A percentile compares a stretch with the other conserved stretches of the same genome.
Evolutionary conservation across 345 rosid genomes (phyloP).

Genomic region (Mallotus nudiflorus): DNA sequence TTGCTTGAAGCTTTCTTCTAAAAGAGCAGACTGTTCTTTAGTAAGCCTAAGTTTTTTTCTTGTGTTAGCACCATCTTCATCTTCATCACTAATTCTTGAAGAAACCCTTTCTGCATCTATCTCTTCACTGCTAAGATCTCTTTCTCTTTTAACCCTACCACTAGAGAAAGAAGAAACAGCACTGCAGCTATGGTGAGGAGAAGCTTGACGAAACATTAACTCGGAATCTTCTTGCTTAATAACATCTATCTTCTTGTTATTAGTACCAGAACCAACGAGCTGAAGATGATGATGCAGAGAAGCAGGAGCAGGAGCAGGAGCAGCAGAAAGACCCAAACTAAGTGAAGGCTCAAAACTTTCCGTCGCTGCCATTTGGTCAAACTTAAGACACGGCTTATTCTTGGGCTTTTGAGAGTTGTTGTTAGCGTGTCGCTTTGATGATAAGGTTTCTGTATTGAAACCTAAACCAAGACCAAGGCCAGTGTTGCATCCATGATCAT

Average conservation of each 20-base stretch:
- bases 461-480: slow-evolving; percentile 31
- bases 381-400: slow-evolving; percentile 2
- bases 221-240: slow-evolving; percentile 19
- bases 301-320: too few species aligned
- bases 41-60: slow-evolving; percentile 60
- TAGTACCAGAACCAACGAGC: neutral
- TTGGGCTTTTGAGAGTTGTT: neutral
- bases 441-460: neutral
- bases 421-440: neutral
- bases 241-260: slow-evolving; percentile 24
- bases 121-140: slow-evolving; percentile 54
- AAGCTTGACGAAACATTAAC: slow-evolving; percentile 49
- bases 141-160: slow-evolving; percentile 33
- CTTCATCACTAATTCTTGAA: slow-evolving; percentile 30
- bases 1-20: slow-evolving; percentile 55
- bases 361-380: slow-evolving; percentile 4
- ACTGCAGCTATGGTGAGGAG: slow-evolving; percentile 38
- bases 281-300: too few species aligned
- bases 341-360: slow-evolving; percentile 25
- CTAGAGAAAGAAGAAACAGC: slow-evolving; percentile 33
- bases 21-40: slow-evolving; percentile 48
- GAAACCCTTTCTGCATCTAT: slow-evolving; percentile 25
- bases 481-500: slow-evolving; percentile 13
- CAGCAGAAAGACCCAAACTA: slow-evolving; percentile 24
- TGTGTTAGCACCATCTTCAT: slow-evolving; percentile 52